Conservation (phyloP, 805 yeast species). For the Suhomyces sp. region DNA sequence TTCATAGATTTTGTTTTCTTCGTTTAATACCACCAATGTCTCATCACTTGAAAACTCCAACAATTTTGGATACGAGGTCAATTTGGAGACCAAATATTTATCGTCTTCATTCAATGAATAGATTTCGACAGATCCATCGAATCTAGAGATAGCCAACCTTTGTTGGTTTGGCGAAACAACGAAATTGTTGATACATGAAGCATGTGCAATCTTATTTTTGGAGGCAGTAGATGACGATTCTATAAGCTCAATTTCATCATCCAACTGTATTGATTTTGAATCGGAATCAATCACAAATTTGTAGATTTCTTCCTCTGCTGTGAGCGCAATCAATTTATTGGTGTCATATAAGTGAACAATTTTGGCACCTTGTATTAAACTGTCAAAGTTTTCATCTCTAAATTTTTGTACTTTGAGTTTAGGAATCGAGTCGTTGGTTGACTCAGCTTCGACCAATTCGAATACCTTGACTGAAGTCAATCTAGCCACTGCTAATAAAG, state of each 20-base stretch:
- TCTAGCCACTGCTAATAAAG: conserved; percentile 70
- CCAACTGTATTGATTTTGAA: conserved; percentile 29
- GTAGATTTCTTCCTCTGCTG: conserved; percentile 62
- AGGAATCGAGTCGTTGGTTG: conserved; percentile 26
- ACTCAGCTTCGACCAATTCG: conserved; percentile 46
- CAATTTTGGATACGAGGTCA: conserved; percentile 61
- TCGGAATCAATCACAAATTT: conserved; percentile 38
- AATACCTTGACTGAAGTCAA: conserved; percentile 68
- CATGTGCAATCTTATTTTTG: conserved; percentile 42
- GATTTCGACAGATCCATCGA: conserved; percentile 65
- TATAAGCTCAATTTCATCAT: conserved; percentile 41
- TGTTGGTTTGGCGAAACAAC: conserved; percentile 46
- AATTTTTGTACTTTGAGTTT: conserved; percentile 53
- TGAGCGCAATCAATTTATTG: conserved; percentile 49
- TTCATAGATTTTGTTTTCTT: conserved; percentile 75
- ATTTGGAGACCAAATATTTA: conserved; percentile 49
- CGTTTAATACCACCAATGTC: conserved; percentile 63
- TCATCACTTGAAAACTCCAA: conserved; percentile 51
- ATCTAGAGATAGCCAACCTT: conserved; percentile 57
- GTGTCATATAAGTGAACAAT: conserved; percentile 46
- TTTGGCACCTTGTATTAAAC: conserved; percentile 56
- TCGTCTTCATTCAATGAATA: conserved; percentile 26
- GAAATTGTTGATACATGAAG: conserved; percentile 52
- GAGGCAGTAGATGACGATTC: conserved; percentile 4
- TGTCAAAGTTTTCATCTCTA: conserved; percentile 41